A percentile compares a stretch with the other conserved stretches of the same genome.
Conservation (phyloP, 257 asterid species). For the Misopates orontium region DNA sequence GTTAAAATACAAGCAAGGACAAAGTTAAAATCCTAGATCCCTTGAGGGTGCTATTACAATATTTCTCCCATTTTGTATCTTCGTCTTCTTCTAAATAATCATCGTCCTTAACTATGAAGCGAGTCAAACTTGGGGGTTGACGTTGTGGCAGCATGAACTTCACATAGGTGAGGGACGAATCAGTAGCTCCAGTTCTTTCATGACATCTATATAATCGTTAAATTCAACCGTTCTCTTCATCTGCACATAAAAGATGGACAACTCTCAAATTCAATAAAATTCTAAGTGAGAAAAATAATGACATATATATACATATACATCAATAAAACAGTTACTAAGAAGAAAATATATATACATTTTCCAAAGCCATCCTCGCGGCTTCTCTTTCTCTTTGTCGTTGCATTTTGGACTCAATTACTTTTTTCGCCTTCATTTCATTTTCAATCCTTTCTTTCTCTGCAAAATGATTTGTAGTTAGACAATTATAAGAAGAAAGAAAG, state of each 20-base stretch:
- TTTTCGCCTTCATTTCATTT: conserved; percentile 58
- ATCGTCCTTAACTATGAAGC: conserved; percentile 54
- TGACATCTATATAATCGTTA: conserved; percentile 35
- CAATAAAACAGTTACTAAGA: too few species aligned
- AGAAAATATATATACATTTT: conserved; percentile 47
- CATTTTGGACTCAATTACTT: conserved; percentile 39
- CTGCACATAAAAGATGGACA: conserved; percentile 30
- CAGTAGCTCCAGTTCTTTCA: conserved; percentile 50
- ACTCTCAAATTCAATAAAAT: not conserved
- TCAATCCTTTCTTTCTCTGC: conserved; percentile 69
- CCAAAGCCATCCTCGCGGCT: conserved; percentile 62
- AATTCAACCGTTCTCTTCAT: conserved; percentile 49
- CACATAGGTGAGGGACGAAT: conserved; percentile 28
- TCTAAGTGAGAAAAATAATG: too few species aligned
- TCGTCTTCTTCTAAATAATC: conserved; percentile 34
- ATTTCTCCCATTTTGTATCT: conserved; percentile 63
- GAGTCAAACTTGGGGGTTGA: conserved; percentile 41
- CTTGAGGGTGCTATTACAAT: too few species aligned
- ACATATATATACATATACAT: too few species aligned
- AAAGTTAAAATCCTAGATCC: too few species aligned
- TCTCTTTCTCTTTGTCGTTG: conserved; percentile 53
- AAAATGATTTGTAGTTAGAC: too few species aligned
- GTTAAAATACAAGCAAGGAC: too few species aligned
- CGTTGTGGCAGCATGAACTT: conserved; percentile 14
- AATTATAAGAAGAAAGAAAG: not conserved